These are phyloP conservation scores for Posidonia australis DNA, from an alignment of 106 monocot genomes.

Conservation along the genomic window DNA sequence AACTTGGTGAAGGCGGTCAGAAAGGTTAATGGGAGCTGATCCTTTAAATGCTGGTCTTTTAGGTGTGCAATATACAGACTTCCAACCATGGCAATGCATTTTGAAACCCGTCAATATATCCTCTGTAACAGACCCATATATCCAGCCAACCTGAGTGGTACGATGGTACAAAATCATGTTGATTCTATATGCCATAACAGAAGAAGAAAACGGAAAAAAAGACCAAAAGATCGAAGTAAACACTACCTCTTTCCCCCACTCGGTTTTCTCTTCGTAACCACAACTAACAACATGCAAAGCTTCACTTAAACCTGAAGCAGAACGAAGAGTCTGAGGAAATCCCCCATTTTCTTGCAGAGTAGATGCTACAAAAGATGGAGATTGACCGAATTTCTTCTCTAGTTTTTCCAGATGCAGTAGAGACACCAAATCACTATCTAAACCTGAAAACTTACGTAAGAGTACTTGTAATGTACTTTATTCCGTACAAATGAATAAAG, in stretches of 20 bases:
- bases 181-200: not conserved
- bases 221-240: too few relatives aligned
- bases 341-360: slow-evolving; percentile 68
- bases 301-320: slow-evolving; percentile 58
- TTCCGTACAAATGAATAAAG: not conserved
- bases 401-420: slow-evolving; percentile 32
- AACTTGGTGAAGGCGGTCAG: slow-evolving; percentile 28
- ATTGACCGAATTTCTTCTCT: slow-evolving; percentile 72
- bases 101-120: slow-evolving; percentile 28
- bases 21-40: slow-evolving; percentile 24
- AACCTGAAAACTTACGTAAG: slow-evolving; percentile 28
- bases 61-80: slow-evolving; percentile 22
- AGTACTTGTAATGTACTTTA: slow-evolving; percentile 16
- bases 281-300: slow-evolving; percentile 75
- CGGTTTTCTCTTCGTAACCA: slow-evolving; percentile 75
- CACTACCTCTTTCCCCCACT: slow-evolving; percentile 69
- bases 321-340: slow-evolving; percentile 30
- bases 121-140: slow-evolving; percentile 27
- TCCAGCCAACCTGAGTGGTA: slow-evolving; percentile 21
- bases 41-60: slow-evolving; percentile 20
- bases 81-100: slow-evolving; percentile 32
- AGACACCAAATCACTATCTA: too few relatives aligned
- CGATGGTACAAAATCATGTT: not conserved
- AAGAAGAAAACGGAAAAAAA: too few relatives aligned
- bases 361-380: slow-evolving; percentile 69